Evolutionary conservation across 129 eudicot species (phyloP).

Genomic region (Artemisia annua): DNA sequence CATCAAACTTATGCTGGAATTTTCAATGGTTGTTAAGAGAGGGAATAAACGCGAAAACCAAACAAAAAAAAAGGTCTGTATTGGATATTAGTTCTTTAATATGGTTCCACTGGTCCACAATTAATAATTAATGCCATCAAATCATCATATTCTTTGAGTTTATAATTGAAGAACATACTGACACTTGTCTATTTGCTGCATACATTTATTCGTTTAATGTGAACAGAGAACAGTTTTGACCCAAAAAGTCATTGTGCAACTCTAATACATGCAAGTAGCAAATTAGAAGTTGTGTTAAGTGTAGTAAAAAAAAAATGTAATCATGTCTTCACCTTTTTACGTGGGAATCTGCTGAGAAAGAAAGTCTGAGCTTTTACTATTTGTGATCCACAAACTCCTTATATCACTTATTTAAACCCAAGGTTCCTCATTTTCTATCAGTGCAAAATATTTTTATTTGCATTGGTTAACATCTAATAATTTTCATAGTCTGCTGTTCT

Average conservation of each 20-base stretch:
- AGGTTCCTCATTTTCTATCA: not conserved
- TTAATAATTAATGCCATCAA: constrained; percentile 13
- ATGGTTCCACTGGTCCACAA: constrained; percentile 15
- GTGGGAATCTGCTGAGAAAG: constrained; percentile 18
- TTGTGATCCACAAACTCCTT: constrained; percentile 27
- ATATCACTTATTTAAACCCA: constrained; percentile 40
- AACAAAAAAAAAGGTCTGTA: constrained; percentile 2
- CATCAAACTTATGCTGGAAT: not conserved
- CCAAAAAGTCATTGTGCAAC: constrained; percentile 11
- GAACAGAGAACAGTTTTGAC: not conserved
- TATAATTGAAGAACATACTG: not conserved
- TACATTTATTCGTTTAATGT: not conserved
- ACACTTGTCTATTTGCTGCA: constrained; percentile 23
- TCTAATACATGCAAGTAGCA: constrained; percentile 1
- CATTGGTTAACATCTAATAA: constrained; percentile 5
- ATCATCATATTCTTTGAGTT: constrained; percentile 20
- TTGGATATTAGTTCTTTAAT: constrained; percentile 25
- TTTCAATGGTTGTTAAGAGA: constrained; percentile 19
- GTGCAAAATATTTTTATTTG: constrained; percentile 1
- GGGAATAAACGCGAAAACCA: constrained; percentile 20
- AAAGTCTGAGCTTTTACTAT: constrained; percentile 29
- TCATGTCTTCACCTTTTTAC: constrained; percentile 22
- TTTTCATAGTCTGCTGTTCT: constrained; percentile 8
- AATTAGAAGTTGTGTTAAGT: constrained; percentile 23
- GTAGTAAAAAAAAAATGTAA: constrained; percentile 24